Percentiles rank a stretch among this genome's conserved stretches.
phyloP scores from a whole-genome alignment of 805 yeast genomes.

The Metschnikowia proteae region DNA sequence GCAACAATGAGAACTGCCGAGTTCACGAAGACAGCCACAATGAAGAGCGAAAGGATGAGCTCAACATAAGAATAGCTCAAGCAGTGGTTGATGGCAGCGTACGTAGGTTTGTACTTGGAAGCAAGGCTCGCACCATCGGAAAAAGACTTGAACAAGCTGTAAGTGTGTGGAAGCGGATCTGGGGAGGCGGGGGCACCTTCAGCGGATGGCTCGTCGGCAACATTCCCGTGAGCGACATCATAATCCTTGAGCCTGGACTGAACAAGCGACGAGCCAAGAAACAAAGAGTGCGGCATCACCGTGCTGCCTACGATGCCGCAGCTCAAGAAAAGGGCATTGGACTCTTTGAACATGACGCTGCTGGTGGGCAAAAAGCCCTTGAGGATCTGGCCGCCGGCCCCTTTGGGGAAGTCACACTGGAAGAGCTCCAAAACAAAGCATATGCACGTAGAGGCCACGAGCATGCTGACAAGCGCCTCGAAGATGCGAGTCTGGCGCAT shows the following conservation, averaged over 20 bases:
- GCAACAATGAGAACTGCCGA: conserved; percentile 45
- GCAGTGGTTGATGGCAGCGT: conserved; percentile 39
- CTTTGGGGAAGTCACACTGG: conserved; percentile 49
- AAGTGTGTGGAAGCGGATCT: conserved; percentile 16
- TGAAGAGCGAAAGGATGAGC: conserved; percentile 37
- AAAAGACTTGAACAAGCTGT: conserved; percentile 19
- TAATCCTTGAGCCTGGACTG: conserved; percentile 42
- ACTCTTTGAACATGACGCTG: conserved; percentile 29
- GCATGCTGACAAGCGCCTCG: conserved; percentile 66
- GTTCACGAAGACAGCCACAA: conserved; percentile 44
- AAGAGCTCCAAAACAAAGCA: conserved; percentile 73
- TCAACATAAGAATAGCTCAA: conserved; percentile 39
- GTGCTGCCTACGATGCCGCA: conserved; percentile 47
- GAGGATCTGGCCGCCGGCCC: conserved; percentile 48
- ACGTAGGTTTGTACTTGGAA: conserved; percentile 39
- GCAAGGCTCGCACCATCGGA: conserved; percentile 30
- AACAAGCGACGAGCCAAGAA: conserved; percentile 42
- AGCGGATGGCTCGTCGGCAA: neutral
- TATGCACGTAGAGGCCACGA: conserved; percentile 69
- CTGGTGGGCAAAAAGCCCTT: conserved; percentile 65
- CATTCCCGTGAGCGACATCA: conserved; percentile 32
- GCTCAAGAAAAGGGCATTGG: conserved; percentile 39
- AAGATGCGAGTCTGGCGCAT: conserved; percentile 71
- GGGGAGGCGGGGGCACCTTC: neutral
- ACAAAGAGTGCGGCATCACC: conserved; percentile 46